Evolutionary conservation across 257 asterid genomes (phyloP).

Genomic region (Osmanthus fragrans): DNA sequence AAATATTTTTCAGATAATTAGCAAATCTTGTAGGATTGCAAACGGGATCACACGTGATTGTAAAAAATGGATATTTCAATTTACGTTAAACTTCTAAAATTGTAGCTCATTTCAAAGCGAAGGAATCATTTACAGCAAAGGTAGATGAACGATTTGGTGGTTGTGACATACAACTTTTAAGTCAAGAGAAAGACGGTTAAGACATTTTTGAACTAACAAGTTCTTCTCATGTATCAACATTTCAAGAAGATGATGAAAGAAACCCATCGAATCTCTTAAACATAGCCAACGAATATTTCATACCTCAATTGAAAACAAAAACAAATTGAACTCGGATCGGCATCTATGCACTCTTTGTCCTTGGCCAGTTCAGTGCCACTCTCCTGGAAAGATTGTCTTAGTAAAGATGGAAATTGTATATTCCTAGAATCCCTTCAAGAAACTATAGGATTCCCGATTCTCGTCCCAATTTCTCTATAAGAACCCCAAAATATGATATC

Average conservation of each 20-base stretch:
- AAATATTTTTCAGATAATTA: neutral
- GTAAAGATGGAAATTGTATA: slow-evolving; percentile 50
- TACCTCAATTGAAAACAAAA: slow-evolving; percentile 9
- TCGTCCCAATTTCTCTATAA: slow-evolving; percentile 44
- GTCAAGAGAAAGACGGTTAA: too few species aligned
- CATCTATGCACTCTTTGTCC: slow-evolving; percentile 35
- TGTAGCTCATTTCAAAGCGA: too few species aligned
- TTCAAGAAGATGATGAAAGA: slow-evolving; percentile 24
- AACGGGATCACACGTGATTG: too few species aligned
- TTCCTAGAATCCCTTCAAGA: slow-evolving; percentile 46
- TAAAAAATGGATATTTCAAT: too few species aligned
- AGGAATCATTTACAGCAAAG: too few species aligned
- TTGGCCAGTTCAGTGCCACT: slow-evolving; percentile 49
- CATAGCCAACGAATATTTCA: neutral
- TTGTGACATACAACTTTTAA: too few species aligned
- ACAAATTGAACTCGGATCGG: slow-evolving; percentile 39
- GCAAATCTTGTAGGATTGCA: too few species aligned
- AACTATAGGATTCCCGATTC: slow-evolving; percentile 51
- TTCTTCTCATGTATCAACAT: neutral
- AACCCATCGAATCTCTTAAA: neutral
- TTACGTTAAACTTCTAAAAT: too few species aligned
- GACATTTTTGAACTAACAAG: neutral
- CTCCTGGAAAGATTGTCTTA: slow-evolving; percentile 47
- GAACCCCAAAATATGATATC: neutral
- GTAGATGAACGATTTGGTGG: too few species aligned